These are phyloP conservation scores for Vitis riparia DNA, from an alignment of 164 flowering plant genomes.

Conservation along the genomic window DNA sequence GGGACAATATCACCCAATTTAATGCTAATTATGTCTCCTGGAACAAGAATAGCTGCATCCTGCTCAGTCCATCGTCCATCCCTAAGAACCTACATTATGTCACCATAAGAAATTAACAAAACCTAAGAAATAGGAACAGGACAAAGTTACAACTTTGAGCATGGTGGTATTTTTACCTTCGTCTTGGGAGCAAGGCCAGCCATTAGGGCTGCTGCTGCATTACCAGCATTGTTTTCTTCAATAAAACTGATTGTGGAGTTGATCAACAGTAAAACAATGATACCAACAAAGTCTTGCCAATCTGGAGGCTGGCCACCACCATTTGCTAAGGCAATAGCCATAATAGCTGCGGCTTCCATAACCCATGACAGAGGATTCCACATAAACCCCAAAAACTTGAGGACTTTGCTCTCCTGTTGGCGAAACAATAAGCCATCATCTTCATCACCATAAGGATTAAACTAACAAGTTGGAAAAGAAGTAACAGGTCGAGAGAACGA, in stretches of 20 bases:
- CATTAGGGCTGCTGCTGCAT: slow-evolving; percentile 84
- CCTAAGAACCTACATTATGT: slow-evolving; percentile 53
- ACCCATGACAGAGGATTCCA: slow-evolving; percentile 87
- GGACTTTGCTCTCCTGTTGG: slow-evolving; percentile 66
- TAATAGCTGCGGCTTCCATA: slow-evolving; percentile 78
- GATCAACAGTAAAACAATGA: slow-evolving; percentile 54
- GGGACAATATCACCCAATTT: slow-evolving; percentile 78
- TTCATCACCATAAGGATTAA: background rate
- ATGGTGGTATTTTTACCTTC: slow-evolving; percentile 37
- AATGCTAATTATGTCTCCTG: slow-evolving; percentile 76
- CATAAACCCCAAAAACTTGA: slow-evolving; percentile 83
- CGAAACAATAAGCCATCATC: slow-evolving; percentile 3
- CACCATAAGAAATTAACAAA: background rate
- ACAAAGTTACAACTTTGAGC: background rate
- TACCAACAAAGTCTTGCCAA: slow-evolving; percentile 84
- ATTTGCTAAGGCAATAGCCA: slow-evolving; percentile 78
- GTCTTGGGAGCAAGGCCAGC: slow-evolving; percentile 84
- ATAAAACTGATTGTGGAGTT: slow-evolving; percentile 79
- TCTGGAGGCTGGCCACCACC: slow-evolving; percentile 76
- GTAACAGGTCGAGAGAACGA: background rate
- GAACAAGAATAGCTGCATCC: slow-evolving; percentile 75
- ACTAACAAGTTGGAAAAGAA: background rate
- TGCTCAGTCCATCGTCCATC: slow-evolving; percentile 82
- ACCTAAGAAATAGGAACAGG: background rate
- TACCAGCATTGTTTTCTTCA: slow-evolving; percentile 83